phyloP scores from a whole-genome alignment of 2,329 filamentous ascomycete genomes.

The Dactylellina parvicollis region DNA sequence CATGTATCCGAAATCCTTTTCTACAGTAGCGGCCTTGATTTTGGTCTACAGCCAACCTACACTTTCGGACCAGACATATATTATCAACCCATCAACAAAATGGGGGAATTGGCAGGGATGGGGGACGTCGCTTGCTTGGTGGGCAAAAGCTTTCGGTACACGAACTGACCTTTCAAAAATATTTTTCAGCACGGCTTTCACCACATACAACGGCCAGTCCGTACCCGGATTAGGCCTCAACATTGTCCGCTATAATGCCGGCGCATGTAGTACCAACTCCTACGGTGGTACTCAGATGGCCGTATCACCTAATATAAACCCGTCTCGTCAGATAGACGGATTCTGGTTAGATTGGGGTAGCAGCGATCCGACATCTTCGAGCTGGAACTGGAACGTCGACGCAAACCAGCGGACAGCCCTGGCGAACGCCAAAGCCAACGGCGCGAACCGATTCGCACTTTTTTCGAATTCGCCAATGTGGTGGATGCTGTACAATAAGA shows the following conservation, averaged over 20 bases:
- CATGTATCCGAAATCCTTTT: neutral
- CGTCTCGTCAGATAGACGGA: conserved; percentile 62
- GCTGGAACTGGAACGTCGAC: conserved; percentile 63
- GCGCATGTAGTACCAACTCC: conserved; percentile 61
- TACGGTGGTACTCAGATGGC: conserved; percentile 60
- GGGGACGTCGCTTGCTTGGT: conserved; percentile 64
- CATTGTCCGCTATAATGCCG: conserved; percentile 64
- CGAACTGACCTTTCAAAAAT: conserved; percentile 62
- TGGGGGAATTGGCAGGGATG: conserved; percentile 64
- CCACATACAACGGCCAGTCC: conserved; percentile 58
- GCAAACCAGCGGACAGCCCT: conserved; percentile 62
- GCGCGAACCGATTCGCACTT: conserved; percentile 61
- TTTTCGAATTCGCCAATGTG: conserved; percentile 65
- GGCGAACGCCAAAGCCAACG: conserved; percentile 60
- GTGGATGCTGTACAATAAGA: conserved; percentile 64
- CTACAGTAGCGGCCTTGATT: neutral
- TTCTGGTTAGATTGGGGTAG: conserved; percentile 62
- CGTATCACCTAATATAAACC: conserved; percentile 61
- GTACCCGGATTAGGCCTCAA: conserved; percentile 63
- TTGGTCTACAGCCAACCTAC: neutral
- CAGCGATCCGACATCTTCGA: conserved; percentile 60
- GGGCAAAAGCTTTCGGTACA: conserved; percentile 62
- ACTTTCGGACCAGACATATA: conserved; percentile 49
- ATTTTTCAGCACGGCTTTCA: conserved; percentile 62
- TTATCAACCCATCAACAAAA: conserved; percentile 60